phyloP scores from a whole-genome alignment of 2,329 filamentous ascomycete genomes.

The Balansia obtecta region DNA sequence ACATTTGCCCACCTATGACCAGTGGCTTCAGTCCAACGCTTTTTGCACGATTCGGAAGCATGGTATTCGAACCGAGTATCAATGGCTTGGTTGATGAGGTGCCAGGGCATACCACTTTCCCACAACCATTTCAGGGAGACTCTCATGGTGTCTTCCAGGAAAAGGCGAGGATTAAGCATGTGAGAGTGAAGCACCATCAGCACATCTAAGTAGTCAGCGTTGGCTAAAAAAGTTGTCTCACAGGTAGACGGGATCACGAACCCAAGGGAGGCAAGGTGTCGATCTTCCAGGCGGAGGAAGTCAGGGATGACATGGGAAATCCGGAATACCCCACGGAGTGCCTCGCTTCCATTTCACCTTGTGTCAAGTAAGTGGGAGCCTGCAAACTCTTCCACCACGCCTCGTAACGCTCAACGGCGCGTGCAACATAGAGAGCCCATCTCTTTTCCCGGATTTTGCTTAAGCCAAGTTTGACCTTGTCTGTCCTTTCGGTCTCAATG shows the following conservation, averaged over 20 bases:
- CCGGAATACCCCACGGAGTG: constrained; percentile 20
- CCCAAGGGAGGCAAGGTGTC: constrained; percentile 45
- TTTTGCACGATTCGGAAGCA: constrained; percentile 29
- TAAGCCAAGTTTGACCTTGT: constrained; percentile 20
- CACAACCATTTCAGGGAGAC: constrained; percentile 42
- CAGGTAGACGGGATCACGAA: constrained; percentile 14
- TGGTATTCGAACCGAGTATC: constrained; percentile 46
- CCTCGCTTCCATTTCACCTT: constrained; percentile 19
- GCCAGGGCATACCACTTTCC: constrained; percentile 55
- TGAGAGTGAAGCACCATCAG: constrained; percentile 72
- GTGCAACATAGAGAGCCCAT: constrained; percentile 57
- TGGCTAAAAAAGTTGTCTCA: not conserved
- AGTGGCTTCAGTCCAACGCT: constrained; percentile 34
- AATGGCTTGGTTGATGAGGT: constrained; percentile 42
- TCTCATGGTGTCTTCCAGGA: constrained; percentile 60
- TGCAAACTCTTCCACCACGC: constrained; percentile 42
- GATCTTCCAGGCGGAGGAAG: constrained; percentile 22
- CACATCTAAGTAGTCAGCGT: constrained; percentile 39
- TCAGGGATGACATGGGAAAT: constrained; percentile 20
- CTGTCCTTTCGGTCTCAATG: constrained; percentile 16
- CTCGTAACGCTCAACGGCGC: constrained; percentile 56
- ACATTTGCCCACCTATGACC: constrained; percentile 46
- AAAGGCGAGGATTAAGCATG: constrained; percentile 65
- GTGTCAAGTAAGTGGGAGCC: constrained; percentile 12
- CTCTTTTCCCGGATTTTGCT: constrained; percentile 55